Evolutionary conservation across 805 yeast species (phyloP).

Genomic region (Yarrowia sp.): DNA sequence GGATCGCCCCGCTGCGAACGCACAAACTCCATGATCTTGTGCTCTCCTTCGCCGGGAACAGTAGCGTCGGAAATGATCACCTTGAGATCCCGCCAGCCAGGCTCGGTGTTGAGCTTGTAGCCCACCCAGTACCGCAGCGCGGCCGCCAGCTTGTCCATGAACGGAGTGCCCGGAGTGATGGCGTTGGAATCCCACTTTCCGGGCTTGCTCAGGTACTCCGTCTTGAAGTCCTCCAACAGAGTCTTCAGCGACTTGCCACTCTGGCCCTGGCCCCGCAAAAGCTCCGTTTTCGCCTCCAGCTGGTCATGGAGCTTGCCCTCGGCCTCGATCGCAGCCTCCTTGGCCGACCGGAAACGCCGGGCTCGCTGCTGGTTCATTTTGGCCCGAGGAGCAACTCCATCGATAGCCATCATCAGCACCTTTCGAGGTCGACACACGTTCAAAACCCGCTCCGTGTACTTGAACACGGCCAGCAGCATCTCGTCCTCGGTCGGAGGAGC

Average conservation of each 20-base stretch:
- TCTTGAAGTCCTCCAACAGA: slow-evolving; percentile 79
- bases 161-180: slow-evolving; percentile 98
- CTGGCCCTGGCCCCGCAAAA: slow-evolving; percentile 58
- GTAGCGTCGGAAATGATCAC: slow-evolving; percentile 93
- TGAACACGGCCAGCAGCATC: slow-evolving; percentile 92
- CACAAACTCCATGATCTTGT: slow-evolving; percentile 94
- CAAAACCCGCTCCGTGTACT: slow-evolving; percentile 88
- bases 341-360: slow-evolving; percentile 89
- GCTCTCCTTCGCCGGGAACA: slow-evolving; percentile 99
- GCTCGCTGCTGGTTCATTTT: slow-evolving; percentile 97
- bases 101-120: slow-evolving; percentile 83
- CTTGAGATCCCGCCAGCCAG: slow-evolving; percentile 91
- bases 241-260: slow-evolving; percentile 72
- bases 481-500: slow-evolving; percentile 97
- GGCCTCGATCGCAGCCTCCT: slow-evolving; percentile 77
- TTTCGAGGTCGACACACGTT: slow-evolving; percentile 96
- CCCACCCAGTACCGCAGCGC: slow-evolving; percentile 92
- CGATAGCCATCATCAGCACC: slow-evolving; percentile 92
- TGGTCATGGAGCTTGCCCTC: slow-evolving; percentile 51
- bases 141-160: slow-evolving; percentile 87
- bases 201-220: slow-evolving; percentile 61
- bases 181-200: slow-evolving; percentile 94
- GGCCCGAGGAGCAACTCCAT: slow-evolving; percentile 99
- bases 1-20: slow-evolving; percentile 89
- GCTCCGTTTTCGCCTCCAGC: not conserved